phyloP scores from a whole-genome alignment of 257 asterid genomes.

The Phtheirospermum japonicum region DNA sequence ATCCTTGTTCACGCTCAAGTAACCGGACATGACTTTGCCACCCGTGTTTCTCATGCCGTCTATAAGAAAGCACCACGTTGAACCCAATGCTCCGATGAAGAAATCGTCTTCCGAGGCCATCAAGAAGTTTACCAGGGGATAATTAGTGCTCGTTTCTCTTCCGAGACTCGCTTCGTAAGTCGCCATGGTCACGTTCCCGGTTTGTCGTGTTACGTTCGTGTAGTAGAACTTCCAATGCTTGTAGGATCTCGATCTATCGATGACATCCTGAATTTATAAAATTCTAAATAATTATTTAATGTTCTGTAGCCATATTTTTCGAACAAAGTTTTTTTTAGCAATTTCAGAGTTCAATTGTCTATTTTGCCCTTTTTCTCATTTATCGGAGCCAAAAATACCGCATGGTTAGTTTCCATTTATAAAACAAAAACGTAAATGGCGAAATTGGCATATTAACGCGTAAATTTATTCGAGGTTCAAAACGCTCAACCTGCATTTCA shows the following conservation, averaged over 20 bases:
- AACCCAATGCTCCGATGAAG: slow-evolving; percentile 88
- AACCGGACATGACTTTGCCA: slow-evolving; percentile 92
- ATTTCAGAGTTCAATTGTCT: too few species aligned
- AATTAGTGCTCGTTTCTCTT: slow-evolving; percentile 82
- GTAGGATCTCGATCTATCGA: slow-evolving; percentile 53
- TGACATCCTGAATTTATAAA: slow-evolving; percentile 53
- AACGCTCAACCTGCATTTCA: slow-evolving; percentile 78
- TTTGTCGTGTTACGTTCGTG: slow-evolving; percentile 81
- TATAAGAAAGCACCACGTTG: slow-evolving; percentile 88
- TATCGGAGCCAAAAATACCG: too few species aligned
- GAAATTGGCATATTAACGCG: too few species aligned
- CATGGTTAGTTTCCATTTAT: background rate
- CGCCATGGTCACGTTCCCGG: slow-evolving; percentile 83
- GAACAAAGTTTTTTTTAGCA: too few species aligned
- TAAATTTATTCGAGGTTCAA: background rate
- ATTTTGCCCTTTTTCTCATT: too few species aligned
- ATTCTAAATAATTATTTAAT: too few species aligned
- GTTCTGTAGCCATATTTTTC: too few species aligned
- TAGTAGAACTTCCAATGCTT: slow-evolving; percentile 70
- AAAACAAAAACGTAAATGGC: too few species aligned
- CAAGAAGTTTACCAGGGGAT: slow-evolving; percentile 91
- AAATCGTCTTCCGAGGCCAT: slow-evolving; percentile 93
- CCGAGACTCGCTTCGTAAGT: slow-evolving; percentile 88
- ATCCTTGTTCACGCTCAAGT: slow-evolving; percentile 92
- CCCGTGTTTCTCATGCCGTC: slow-evolving; percentile 97